phyloP scores from a whole-genome alignment of 768 basidiomycete genomes.

The Lactarius vividus region DNA sequence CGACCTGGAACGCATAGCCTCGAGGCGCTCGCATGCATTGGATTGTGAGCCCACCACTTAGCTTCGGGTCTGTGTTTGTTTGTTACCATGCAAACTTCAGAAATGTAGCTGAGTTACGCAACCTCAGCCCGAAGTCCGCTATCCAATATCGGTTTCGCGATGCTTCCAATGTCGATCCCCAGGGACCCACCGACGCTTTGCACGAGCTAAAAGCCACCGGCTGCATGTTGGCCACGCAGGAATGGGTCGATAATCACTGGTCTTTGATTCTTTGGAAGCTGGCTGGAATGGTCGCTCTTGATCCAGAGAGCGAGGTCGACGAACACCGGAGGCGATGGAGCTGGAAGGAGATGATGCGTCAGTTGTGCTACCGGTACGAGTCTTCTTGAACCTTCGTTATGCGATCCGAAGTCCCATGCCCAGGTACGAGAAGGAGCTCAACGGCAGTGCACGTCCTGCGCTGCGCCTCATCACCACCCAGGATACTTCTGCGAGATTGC shows the following conservation, averaged over 20 bases:
- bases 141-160: conserved; percentile 9
- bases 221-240: conserved; percentile 63
- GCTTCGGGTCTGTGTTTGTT: not conserved
- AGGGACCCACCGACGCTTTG: conserved; percentile 50
- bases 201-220: conserved; percentile 53
- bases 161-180: conserved; percentile 9
- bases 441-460: conserved; percentile 69
- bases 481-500: conserved; percentile 73
- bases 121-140: conserved; percentile 20
- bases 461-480: conserved; percentile 79
- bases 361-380: conserved; percentile 80
- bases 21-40: conserved; percentile 47
- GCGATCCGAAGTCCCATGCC: not conserved
- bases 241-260: conserved; percentile 96
- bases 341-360: conserved; percentile 76
- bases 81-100: conserved; percentile 10
- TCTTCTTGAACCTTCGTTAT: not conserved
- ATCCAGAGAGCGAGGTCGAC: conserved; percentile 56
- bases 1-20: conserved; percentile 46
- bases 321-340: conserved; percentile 63
- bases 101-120: conserved; percentile 21
- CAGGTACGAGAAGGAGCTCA: conserved; percentile 49
- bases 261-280: conserved; percentile 90
- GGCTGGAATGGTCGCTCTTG: conserved; percentile 75
- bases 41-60: conserved; percentile 41